Conservation (phyloP, 2,329 filamentous ascomycete species). For the Paecilomyces variotii region DNA sequence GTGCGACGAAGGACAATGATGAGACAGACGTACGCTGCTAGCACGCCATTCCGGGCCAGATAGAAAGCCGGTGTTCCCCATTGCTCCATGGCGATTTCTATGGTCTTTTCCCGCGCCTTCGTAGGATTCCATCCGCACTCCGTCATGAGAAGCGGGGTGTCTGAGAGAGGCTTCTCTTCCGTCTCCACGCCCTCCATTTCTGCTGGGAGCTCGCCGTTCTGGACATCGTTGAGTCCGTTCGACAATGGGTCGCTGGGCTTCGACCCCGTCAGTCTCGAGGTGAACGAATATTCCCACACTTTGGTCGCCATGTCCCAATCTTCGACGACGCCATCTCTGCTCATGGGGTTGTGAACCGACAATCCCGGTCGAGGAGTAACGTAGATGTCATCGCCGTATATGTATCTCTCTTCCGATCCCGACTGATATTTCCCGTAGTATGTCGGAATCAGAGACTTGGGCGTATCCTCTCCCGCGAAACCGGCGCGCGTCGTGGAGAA, state of each 20-base stretch:
- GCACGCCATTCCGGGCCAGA: conserved; percentile 77
- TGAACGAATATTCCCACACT: conserved; percentile 89
- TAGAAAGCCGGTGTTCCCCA: conserved; percentile 96
- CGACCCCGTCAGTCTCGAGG: conserved; percentile 74
- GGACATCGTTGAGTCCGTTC: conserved; percentile 70
- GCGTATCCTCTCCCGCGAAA: conserved; percentile 95
- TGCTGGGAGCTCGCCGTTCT: conserved; percentile 49
- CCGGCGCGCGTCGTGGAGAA: conserved; percentile 87
- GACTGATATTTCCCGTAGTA: conserved; percentile 64
- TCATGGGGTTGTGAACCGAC: conserved; percentile 88
- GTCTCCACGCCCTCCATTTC: conserved; percentile 54
- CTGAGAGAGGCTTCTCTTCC: conserved; percentile 70
- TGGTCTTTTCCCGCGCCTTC: conserved; percentile 85
- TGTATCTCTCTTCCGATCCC: conserved; percentile 46
- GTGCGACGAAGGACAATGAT: neutral
- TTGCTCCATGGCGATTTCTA: conserved; percentile 94
- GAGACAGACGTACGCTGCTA: conserved; percentile 56
- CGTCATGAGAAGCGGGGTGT: conserved; percentile 87
- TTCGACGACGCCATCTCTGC: conserved; percentile 79
- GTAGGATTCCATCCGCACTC: conserved; percentile 87
- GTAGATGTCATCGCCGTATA: conserved; percentile 89
- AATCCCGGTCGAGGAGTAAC: conserved; percentile 66
- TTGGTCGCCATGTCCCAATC: conserved; percentile 90
- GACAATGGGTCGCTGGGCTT: conserved; percentile 61
- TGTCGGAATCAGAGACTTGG: conserved; percentile 85